Evolutionary conservation across 2,329 filamentous ascomycete genomes (phyloP).

Genomic region (Ophiobolus disseminans): DNA sequence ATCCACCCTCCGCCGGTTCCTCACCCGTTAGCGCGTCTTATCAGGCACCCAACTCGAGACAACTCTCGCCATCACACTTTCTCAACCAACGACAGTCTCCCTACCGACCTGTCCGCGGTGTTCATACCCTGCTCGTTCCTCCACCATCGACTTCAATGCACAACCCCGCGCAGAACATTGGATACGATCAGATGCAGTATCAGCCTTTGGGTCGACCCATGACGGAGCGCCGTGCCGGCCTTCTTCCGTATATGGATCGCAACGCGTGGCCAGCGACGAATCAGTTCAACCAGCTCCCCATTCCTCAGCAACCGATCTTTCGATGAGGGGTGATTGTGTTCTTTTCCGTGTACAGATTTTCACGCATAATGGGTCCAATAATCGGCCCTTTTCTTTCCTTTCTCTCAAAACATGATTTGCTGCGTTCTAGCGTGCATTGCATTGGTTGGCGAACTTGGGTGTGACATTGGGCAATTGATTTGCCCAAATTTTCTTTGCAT

Average conservation of each 20-base stretch:
- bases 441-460: conserved; percentile 32
- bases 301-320: conserved; percentile 48
- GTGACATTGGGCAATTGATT: conserved; percentile 21
- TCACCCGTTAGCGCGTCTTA: conserved; percentile 77
- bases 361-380: not conserved
- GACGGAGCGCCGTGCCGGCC: conserved; percentile 54
- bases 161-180: conserved; percentile 52
- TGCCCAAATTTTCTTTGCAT: conserved; percentile 16
- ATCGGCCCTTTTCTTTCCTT: conserved; percentile 10
- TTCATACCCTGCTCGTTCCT: conserved; percentile 89
- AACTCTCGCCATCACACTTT: conserved; percentile 86
- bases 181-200: conserved; percentile 60
- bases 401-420: conserved; percentile 23
- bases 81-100: conserved; percentile 88
- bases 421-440: conserved; percentile 49
- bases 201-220: conserved; percentile 56
- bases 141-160: conserved; percentile 82
- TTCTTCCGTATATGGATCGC: conserved; percentile 53
- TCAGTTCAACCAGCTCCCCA: conserved; percentile 49
- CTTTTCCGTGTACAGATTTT: conserved; percentile 19
- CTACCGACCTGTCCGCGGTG: conserved; percentile 87
- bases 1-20: conserved; percentile 60
- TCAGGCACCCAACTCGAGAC: conserved; percentile 68
- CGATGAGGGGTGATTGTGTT: conserved; percentile 25
- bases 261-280: conserved; percentile 48